Base-by-base conservation (phyloP, 2,329 filamentous ascomycete species). In the Aspergillus melleus region DNA sequence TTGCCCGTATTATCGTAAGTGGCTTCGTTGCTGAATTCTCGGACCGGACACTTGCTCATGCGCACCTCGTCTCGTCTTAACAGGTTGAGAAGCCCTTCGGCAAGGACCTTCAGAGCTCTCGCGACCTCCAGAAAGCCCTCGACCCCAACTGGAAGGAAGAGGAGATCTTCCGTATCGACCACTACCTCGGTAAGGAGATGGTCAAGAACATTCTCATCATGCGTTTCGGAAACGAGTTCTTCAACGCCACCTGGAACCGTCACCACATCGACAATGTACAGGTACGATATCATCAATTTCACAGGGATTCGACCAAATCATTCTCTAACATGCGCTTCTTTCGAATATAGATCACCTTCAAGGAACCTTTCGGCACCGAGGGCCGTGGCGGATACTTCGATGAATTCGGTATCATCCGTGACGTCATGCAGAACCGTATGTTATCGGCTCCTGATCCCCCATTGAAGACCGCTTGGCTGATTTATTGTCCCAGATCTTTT, bases 171-270 rank as follows among this genome's bases (percentile, higher is more conserved):
- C 92, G 95, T 74, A 99, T 99, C 73, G 95, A 99, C 78, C 95
- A 99, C 82, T 99, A 99, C 79, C 87, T 99, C 52, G 96, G 96
- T 72, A 99, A 99, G 85, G 95, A 99, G 81, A 99, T 99, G 95
- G 95, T 99, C 72, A 99, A 99, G 88, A 99, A 99, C 81, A 96
- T 99, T 69, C 85, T 99, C 67, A 97, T 99, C 70, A 86, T 99
- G 68, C 88, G 96, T 75, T 99, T 99, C 76, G 96, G 95, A 70
- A 99, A 99, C 83, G 93, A 96, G 68, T 99, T 99, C 85, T 91
- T 99, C 70, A 93, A 93, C 67, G 94, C 95, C 49, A 99, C 94
- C 61, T 99, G 95, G 95, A 99, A 98, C 84, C 88, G 95, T 69
- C 93, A 97, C 79, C 94, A 98, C 84, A 99, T 99, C 81, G 95